Base-by-base conservation (phyloP, 805 yeast species). In the Sugiyamaella smithiae region DNA sequence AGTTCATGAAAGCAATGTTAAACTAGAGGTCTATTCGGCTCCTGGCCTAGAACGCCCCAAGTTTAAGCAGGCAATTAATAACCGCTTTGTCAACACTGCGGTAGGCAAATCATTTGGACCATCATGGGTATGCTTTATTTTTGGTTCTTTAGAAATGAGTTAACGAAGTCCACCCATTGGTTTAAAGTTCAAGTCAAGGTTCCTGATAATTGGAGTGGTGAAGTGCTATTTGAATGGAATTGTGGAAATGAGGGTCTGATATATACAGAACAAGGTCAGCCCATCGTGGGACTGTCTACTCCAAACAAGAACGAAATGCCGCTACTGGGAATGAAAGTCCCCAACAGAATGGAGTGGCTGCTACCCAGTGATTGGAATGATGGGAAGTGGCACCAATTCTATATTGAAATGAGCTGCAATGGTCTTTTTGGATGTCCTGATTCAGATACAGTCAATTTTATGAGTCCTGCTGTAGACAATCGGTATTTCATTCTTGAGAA, bases 371-470 rank as follows among this genome's bases (percentile, higher is more conserved):
- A 66, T 4, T 77, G 82, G 72, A 71, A 70, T 54, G 74, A 68
- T 43, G 71, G 78, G 2, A 68, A 73, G 7, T 73, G 78, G 55
- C 86, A 84, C 61, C 65, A 67, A 1, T 87, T 90, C 57, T 93
- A 85, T 65, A 69, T 93, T 48, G 99, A 91, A 65, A 82, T 88
- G 63, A 86, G 93, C 11, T 90, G 97, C 64, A 93, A 91, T 68
- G 96, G 96, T 12, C 90, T 93, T 95, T 88, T 87, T 67, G 96
- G n/a, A n/a, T n/a, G 96, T 7, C n/a, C n/a, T n/a, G n/a, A n/a
- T n/a, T n/a, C n/a, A n/a, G n/a, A n/a, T n/a, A n/a, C n/a, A n/a
- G n/a, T n/a, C n/a, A n/a, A n/a, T n/a, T n/a, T n/a, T n/a, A n/a
- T n/a, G n/a, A 71, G 72, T 46, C 87, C 87, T 3, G 88, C 89